Base-by-base conservation (phyloP, 2,329 filamentous ascomycete species). In the Tolypocladium paradoxum region DNA sequence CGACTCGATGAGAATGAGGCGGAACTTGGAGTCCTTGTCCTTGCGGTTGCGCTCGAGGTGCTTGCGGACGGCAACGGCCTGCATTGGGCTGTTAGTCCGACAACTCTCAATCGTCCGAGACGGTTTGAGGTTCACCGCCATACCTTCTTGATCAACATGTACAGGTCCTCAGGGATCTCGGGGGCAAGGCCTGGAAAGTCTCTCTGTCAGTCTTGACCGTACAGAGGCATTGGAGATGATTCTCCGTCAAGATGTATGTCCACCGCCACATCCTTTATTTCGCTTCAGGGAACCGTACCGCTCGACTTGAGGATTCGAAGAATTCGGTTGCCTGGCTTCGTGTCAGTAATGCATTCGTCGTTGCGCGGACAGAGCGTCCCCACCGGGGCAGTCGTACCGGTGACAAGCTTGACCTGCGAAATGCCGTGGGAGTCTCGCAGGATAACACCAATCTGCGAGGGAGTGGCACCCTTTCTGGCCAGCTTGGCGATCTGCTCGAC, bases 121-220 rank as follows among this genome's bases (percentile, higher is more conserved):
- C 34, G 14, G 34, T 18, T 35, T 33, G 18, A 3, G 11, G 9
- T 33, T 29, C 31, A 20, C 38, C 51, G 34, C 53, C 68, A 57
- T 73, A 95, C 92, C 90, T 99, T 99, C 88, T 96, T 96, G 89
- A 97, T 97, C 76, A 97, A 83, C 88, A 96, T 95, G 87, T 97
- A 99, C 66, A 97, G 87, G 78, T 99, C 93, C 85, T 99, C 93
- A 73, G 95, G 93, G 68, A 99, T 86, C 76, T 97, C 91, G 74
- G 95, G 93, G 67, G 93, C 92, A 73, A 99, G 90, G 81, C 93
- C 93, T 99, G 80, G 70, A 63, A 72, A 79, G 85, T 95, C 90
- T 83, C 90, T 91, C 87, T 84, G 88, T 93, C 88, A 93, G 89
- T 84, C 83, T 78, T 76, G 79, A 92, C 89, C 88, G 87, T 83